Percentiles rank a stretch among this genome's conserved stretches.
These are phyloP conservation scores for Phytophthora uliginosa DNA, from an alignment of 352 stramenopile species.

Conservation along the genomic window DNA sequence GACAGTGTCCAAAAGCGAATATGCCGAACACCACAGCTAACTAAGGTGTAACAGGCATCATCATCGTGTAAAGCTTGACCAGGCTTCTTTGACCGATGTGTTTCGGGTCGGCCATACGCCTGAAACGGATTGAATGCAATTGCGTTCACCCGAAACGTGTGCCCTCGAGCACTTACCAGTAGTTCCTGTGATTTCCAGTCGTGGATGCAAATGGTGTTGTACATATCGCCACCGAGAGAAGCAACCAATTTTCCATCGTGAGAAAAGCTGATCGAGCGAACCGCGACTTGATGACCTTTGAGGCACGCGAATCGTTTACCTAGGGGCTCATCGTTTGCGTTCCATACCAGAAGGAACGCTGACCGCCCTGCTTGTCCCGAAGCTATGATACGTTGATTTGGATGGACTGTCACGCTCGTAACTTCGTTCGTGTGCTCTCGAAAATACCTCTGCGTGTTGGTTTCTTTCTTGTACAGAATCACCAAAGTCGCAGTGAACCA, in stretches of 20 bases:
- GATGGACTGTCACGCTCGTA: slow-evolving; percentile 63
- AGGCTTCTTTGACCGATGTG: slow-evolving; percentile 54
- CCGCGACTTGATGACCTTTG: slow-evolving; percentile 61
- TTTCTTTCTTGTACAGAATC: slow-evolving; percentile 65
- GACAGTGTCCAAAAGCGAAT: slow-evolving; percentile 83
- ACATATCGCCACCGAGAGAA: slow-evolving; percentile 78
- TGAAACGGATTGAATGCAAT: slow-evolving; percentile 82
- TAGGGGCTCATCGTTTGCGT: slow-evolving; percentile 65
- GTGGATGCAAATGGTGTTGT: slow-evolving; percentile 84
- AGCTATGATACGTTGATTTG: slow-evolving; percentile 68
- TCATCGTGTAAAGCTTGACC: slow-evolving; percentile 78
- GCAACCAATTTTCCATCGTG: slow-evolving; percentile 77
- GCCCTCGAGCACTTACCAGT: slow-evolving; percentile 62
- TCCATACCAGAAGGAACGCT: slow-evolving; percentile 75
- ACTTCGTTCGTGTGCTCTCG: slow-evolving; percentile 71
- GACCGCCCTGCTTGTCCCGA: slow-evolving; percentile 69
- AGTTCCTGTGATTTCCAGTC: slow-evolving; percentile 75
- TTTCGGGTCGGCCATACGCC: slow-evolving; percentile 68
- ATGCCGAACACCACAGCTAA: slow-evolving; percentile 78
- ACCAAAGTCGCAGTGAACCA: slow-evolving; percentile 73
- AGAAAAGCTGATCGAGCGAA: slow-evolving; percentile 75
- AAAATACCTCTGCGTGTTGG: slow-evolving; percentile 67
- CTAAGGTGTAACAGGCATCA: slow-evolving; percentile 76
- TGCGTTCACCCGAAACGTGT: slow-evolving; percentile 74
- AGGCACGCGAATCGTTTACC: slow-evolving; percentile 66